phyloP scores from a whole-genome alignment of 495 filamentous ascomycete species.

The Tetracladium marchalianum region DNA sequence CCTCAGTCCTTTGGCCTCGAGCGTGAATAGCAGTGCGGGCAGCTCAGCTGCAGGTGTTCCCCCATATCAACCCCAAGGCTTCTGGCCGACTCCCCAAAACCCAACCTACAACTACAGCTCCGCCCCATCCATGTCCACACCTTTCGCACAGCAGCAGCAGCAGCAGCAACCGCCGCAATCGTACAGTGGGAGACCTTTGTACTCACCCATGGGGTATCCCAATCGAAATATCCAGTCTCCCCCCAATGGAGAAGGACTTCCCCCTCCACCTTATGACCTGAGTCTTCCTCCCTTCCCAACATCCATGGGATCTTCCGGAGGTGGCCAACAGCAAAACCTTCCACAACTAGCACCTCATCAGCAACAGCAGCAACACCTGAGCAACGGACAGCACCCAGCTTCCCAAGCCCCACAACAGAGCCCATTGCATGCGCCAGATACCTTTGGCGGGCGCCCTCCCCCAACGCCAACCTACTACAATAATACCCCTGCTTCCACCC shows the following conservation, averaged over 20 bases:
- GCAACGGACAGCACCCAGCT: constrained; percentile 17
- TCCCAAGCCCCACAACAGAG: constrained; percentile 51
- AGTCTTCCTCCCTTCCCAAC: constrained; percentile 51
- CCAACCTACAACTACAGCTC: constrained; percentile 37
- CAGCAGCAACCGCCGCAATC: constrained; percentile 24
- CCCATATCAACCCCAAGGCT: constrained; percentile 38
- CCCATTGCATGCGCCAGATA: constrained; percentile 51
- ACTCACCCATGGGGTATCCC: constrained; percentile 18
- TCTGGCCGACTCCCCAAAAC: constrained; percentile 43
- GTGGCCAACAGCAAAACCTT: constrained; percentile 27
- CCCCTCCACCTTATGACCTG: constrained; percentile 50
- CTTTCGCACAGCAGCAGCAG: constrained; percentile 43
- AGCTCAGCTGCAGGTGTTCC: constrained; percentile 35
- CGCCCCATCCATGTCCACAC: constrained; percentile 31
- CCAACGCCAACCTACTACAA: constrained; percentile 52
- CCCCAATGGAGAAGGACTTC: constrained; percentile 34
- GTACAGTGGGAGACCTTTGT: constrained; percentile 29
- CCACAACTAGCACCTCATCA: constrained; percentile 11
- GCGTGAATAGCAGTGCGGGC: constrained; percentile 43
- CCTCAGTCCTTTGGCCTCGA: constrained; percentile 49
- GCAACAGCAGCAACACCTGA: constrained; percentile 9
- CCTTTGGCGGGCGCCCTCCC: constrained; percentile 48
- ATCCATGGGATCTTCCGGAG: constrained; percentile 23
- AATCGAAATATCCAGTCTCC: constrained; percentile 34
- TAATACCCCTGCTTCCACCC: constrained; percentile 49